phyloP scores from a whole-genome alignment of 1,284 basidiomycete genomes.

The Cryptococcus neoformans region DNA sequence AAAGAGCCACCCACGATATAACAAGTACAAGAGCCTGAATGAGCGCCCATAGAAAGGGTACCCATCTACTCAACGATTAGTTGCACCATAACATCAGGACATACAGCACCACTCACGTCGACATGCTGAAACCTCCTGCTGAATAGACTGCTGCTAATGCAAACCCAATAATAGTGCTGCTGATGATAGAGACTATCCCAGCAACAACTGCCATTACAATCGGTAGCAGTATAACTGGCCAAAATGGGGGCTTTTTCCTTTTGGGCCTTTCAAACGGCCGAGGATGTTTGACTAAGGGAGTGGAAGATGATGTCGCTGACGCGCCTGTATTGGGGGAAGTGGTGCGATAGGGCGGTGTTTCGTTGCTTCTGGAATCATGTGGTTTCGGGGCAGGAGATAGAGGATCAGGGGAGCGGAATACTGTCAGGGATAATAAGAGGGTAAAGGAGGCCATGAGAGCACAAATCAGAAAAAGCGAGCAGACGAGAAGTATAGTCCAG shows the following conservation, averaged over 20 bases:
- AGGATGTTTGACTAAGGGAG: neutral
- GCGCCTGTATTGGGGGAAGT: neutral
- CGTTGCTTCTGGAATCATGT: neutral
- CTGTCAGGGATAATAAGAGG: slow-evolving; percentile 62
- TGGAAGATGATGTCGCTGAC: neutral
- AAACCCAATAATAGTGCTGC: slow-evolving; percentile 69
- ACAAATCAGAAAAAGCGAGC: slow-evolving; percentile 64
- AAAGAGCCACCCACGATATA: slow-evolving; percentile 45
- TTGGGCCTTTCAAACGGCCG: slow-evolving; percentile 2
- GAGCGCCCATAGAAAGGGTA: slow-evolving; percentile 71
- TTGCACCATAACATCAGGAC: neutral
- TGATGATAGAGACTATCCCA: slow-evolving; percentile 62
- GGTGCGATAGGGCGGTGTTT: neutral
- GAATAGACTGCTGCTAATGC: slow-evolving; percentile 65
- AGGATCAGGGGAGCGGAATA: slow-evolving; percentile 31
- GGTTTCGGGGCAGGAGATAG: neutral
- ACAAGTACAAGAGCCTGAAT: slow-evolving; percentile 66
- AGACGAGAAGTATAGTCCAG: slow-evolving; percentile 75
- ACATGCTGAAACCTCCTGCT: slow-evolving; percentile 68
- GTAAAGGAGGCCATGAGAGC: slow-evolving; percentile 67
- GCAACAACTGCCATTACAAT: slow-evolving; percentile 48
- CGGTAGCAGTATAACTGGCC: slow-evolving; percentile 36
- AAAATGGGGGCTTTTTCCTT: slow-evolving; percentile 35
- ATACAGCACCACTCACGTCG: slow-evolving; percentile 60
- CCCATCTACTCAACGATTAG: slow-evolving; percentile 58